Conservation (phyloP, 805 yeast genomes). For the Groenewaldozyma tartarivorans region DNA sequence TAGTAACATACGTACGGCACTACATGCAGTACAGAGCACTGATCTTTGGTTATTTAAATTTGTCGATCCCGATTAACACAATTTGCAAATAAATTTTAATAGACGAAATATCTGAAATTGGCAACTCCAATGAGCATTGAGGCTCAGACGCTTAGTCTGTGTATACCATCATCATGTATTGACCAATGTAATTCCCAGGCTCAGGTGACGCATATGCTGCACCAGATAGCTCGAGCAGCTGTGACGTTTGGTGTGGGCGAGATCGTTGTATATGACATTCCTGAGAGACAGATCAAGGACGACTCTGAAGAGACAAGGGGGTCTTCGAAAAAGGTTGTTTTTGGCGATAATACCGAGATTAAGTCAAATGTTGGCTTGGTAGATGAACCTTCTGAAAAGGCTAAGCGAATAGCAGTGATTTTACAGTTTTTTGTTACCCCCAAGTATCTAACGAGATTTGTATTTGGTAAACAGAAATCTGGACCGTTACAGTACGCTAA, state of each 20-base stretch:
- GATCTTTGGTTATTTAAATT: no score
- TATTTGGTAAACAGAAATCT: slow-evolving; percentile 38
- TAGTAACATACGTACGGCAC: no score
- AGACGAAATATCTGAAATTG: no score
- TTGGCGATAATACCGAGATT: slow-evolving; percentile 23
- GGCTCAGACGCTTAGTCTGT: neutral
- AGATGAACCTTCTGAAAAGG: slow-evolving; percentile 19
- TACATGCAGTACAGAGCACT: no score
- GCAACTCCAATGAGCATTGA: no score
- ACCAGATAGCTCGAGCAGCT: slow-evolving; percentile 72
- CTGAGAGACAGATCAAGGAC: slow-evolving; percentile 18
- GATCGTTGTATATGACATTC: slow-evolving; percentile 56
- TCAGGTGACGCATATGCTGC: slow-evolving; percentile 63
- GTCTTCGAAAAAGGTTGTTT: slow-evolving; percentile 30
- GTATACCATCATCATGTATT: neutral
- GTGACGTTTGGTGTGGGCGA: slow-evolving; percentile 64
- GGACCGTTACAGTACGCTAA: slow-evolving; percentile 47
- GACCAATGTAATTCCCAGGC: slow-evolving; percentile 49
- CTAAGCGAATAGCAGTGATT: slow-evolving; percentile 54
- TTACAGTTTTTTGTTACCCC: slow-evolving; percentile 81
- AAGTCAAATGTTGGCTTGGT: slow-evolving; percentile 8
- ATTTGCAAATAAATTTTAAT: no score
- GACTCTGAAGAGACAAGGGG: slow-evolving; percentile 18
- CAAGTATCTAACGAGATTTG: slow-evolving; percentile 58
- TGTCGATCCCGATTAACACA: no score